Evolutionary conservation across 176 grass and related monocot genomes (phyloP), one percentile per base, ranked within the genome.

Genomic region (Paspalum vaginatum): DNA sequence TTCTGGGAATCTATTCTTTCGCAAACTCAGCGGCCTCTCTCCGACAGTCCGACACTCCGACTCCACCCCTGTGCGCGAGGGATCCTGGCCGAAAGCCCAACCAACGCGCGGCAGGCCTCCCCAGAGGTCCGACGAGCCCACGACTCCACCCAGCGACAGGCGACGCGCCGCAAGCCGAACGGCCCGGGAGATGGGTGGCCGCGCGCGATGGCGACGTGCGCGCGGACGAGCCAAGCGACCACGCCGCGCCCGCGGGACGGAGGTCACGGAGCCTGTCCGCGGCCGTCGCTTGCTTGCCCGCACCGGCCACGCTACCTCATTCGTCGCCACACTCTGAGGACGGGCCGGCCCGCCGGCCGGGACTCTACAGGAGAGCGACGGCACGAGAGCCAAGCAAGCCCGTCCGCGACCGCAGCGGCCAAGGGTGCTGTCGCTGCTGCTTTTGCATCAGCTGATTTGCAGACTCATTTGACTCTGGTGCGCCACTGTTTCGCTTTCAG

Each of bases 361-460:
- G 6, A 42, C 40, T 4, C 6, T 20, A 11, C 24, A 27, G 24
- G 41, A 22, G 44, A 69, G 43, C 43, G 43, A 48, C 66, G 41
- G 43, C 42, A 47, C 66, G 66, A 69, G 20, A 40, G 43, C 42
- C 66, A 21, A 24, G 12, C 17, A 26, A 63, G 26, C 25, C 59
- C 4, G 27, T 11, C 11, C 44, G 44, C 44, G 44, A 46, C 44
- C 8, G 44, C 44, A 4, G 9, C 44, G 73, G 56, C 61, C 74
- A 77, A 42, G 58, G 58, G 3, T 17, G 37, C 12, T 37, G 40
- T 54, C 66, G 51, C 61, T 79, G 51, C 61, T 53, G 46, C 77
- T 57, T 38, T 9, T 32, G 41, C 79, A 53, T 15, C 15, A 14
- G 27, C 78, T 20, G 17, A 41, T 26, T 5, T 2, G 45, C 68